phyloP scores from a whole-genome alignment of 306 rosid species.

The Lupinus albus region DNA sequence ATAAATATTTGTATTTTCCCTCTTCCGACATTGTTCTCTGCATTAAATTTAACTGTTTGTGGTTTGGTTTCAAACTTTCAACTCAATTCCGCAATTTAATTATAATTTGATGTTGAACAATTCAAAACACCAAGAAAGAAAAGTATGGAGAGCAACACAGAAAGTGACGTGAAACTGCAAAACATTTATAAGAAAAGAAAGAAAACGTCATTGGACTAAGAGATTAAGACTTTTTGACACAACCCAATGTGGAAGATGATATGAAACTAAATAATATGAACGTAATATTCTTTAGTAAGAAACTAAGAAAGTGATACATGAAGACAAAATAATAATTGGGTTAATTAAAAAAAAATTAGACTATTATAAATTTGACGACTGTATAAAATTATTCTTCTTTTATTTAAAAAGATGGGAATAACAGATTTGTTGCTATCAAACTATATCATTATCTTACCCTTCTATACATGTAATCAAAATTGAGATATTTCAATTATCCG shows the following conservation, averaged over 20 bases:
- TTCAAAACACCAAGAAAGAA: neutral
- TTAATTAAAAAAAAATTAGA: too few relatives aligned
- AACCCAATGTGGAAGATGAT: neutral
- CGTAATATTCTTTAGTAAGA: too few relatives aligned
- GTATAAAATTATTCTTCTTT: too few relatives aligned
- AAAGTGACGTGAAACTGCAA: neutral
- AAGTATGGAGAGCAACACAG: neutral
- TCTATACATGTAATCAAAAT: neutral
- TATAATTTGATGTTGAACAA: neutral
- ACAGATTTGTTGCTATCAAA: conserved; percentile 1
- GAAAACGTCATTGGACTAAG: neutral
- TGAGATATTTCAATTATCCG: neutral
- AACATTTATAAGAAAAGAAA: too few relatives aligned
- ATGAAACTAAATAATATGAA: too few relatives aligned
- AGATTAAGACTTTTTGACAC: neutral
- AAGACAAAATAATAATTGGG: too few relatives aligned
- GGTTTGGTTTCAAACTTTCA: neutral
- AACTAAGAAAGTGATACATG: too few relatives aligned
- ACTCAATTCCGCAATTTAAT: neutral
- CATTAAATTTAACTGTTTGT: neutral
- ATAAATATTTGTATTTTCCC: neutral
- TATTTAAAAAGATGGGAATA: neutral
- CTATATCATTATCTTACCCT: neutral
- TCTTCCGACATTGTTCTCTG: neutral
- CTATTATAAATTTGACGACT: too few relatives aligned